These are phyloP conservation scores for Coelastrella sp. DNA, from an alignment of 139 green algal genomes.

Conservation along the genomic window DNA sequence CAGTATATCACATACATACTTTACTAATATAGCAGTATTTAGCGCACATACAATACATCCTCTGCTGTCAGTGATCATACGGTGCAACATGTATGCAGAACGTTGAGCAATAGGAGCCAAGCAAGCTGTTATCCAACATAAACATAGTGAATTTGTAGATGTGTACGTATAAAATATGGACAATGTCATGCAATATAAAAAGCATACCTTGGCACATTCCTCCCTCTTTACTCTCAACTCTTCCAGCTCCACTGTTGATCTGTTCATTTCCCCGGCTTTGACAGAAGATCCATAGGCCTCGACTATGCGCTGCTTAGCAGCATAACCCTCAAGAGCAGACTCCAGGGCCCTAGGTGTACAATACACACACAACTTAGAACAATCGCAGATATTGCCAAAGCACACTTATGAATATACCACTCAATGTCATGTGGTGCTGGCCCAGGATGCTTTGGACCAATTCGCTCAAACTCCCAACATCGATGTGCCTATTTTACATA, in stretches of 20 bases:
- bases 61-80: too few species aligned
- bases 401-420: too few species aligned
- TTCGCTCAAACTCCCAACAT: not conserved
- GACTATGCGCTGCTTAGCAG: conserved; percentile 29
- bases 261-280: not conserved
- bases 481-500: not conserved
- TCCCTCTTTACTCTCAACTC: not conserved
- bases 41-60: too few species aligned
- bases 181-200: not conserved
- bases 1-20: too few species aligned
- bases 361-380: not conserved
- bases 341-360: not conserved
- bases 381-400: too few species aligned
- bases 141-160: too few species aligned
- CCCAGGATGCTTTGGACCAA: too few species aligned
- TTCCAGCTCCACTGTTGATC: not conserved
- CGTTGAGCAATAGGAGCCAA: too few species aligned
- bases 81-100: too few species aligned
- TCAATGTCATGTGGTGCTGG: too few species aligned
- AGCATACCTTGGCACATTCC: not conserved
- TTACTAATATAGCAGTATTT: too few species aligned
- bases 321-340: not conserved
- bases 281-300: conserved; percentile 3
- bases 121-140: too few species aligned
- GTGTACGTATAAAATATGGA: not conserved